Evolutionary conservation across 2,329 filamentous ascomycete species (phyloP).

Genomic region (Aspergillus aculeatinus): DNA sequence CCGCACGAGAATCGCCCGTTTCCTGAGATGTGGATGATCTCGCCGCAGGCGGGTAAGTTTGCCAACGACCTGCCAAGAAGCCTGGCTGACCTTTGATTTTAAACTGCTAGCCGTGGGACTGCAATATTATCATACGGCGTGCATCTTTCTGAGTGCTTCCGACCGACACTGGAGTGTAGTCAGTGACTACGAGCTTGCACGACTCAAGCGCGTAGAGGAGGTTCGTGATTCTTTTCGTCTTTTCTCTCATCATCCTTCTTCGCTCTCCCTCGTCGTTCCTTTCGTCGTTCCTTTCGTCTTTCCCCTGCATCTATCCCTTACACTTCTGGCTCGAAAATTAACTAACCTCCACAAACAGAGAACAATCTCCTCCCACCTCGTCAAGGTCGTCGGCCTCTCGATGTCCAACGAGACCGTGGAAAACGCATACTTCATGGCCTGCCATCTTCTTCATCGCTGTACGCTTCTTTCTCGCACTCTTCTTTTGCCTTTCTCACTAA

Average conservation of each 20-base stretch:
- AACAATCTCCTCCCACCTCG: conserved; percentile 30
- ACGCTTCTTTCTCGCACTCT: conserved; percentile 7
- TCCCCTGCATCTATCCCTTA: too few species aligned
- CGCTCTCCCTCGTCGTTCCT: not conserved
- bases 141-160: conserved; percentile 32
- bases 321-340: not conserved
- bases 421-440: conserved; percentile 37
- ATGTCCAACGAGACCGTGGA: conserved; percentile 35
- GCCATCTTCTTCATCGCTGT: conserved; percentile 36
- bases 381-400: conserved; percentile 32
- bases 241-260: not conserved
- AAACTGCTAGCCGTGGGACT: conserved; percentile 33
- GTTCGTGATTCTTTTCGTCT: conserved; percentile 12
- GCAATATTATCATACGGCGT: conserved; percentile 40
- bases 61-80: not conserved
- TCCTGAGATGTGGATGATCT: conserved; percentile 39
- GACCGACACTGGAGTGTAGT: conserved; percentile 22
- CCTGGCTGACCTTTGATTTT: not conserved
- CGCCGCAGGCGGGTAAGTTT: conserved; percentile 33
- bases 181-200: conserved; percentile 30
- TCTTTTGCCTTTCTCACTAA: not conserved
- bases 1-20: conserved; percentile 28
- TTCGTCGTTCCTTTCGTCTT: too few species aligned
- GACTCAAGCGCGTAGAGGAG: conserved; percentile 29
- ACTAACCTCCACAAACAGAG: conserved; percentile 17